Evolutionary conservation across 2,329 filamentous ascomycete species (phyloP), one percentile per base, ranked within the genome.

Genomic region (Emydomyces testavorans): DNA sequence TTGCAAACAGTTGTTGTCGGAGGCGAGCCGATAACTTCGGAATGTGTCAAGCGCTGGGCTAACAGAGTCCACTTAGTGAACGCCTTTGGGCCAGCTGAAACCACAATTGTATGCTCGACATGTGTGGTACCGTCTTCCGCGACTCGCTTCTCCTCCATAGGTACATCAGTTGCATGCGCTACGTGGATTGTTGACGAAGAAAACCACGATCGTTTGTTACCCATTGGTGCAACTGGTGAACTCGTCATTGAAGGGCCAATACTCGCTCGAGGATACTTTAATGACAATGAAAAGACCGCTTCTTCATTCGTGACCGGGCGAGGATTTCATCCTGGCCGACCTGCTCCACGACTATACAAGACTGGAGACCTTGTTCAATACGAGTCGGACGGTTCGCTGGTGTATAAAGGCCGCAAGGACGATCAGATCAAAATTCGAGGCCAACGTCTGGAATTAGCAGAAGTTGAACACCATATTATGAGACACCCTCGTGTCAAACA

Each of bases 261-360:
- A 7, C 55, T 70, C 1, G 64, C 56, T 2, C 53, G 54, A 20
- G 67, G 64, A 0, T 70, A 70, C 42, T 42, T 68, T 20, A 54
- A 58, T 23, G 42, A 58, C 23, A 39, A 26, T 16, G 50, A 45
- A 13, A 52, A 51, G 41, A 60, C 57, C 8, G 21, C 7, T 20
- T 3, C 13, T 11, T 34, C 31, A 11, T 34, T 34, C 16, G 8
- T 34, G 11, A 11, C 10, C 11, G 3, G 65, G 63, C 0, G 65
- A 65, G n/a, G 70, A 68, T 1, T 81, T 80, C 51, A 70, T 80
- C 35, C 58, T 66, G 4, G 64, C 71, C 44, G 2, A 24, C 15
- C 7, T 39, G 53, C 23, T 50, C 6, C 44, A 39, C n/a, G 52
- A 13, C 42, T 64, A 10, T 65, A 66, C 47, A 62, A 60, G 47